Evolutionary conservation across 352 stramenopile genomes (phyloP).

Genomic region (Pythium monospermum): DNA sequence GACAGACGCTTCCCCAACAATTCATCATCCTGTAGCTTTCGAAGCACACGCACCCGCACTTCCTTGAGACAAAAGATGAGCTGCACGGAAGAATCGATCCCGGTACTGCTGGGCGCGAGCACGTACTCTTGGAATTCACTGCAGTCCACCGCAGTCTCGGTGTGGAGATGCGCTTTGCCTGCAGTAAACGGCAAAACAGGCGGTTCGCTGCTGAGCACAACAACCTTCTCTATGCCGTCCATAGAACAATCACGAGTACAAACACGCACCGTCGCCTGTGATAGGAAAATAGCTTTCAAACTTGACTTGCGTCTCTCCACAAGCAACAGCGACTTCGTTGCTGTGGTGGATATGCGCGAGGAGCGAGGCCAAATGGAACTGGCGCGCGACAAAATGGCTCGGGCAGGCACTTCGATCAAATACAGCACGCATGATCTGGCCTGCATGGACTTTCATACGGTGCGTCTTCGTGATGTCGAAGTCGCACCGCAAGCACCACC

Average conservation of each 20-base stretch:
- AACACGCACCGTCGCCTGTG: conserved; percentile 33
- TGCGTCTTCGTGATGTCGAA: conserved; percentile 87
- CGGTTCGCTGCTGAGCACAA: no score
- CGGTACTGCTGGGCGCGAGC: conserved; percentile 30
- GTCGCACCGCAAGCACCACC: conserved; percentile 68
- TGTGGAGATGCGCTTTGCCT: conserved; percentile 75
- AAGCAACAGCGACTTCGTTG: conserved; percentile 71
- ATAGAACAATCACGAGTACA: no score
- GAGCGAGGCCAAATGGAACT: conserved; percentile 72
- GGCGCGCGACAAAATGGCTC: conserved; percentile 46
- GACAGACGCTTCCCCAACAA: no score
- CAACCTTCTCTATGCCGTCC: no score
- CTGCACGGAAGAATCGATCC: conserved; percentile 53
- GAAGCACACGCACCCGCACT: conserved; percentile 31
- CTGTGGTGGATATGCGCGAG: conserved; percentile 80
- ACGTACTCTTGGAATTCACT: conserved; percentile 73
- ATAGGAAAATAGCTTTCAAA: conserved; percentile 79
- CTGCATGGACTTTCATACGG: conserved; percentile 73
- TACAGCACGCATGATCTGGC: conserved; percentile 72
- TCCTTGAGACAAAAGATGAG: conserved; percentile 84
- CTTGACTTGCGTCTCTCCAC: conserved; percentile 52
- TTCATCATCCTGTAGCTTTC: no score
- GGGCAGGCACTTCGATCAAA: conserved; percentile 58
- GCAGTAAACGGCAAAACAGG: no score
- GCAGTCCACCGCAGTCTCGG: conserved; percentile 75